These are phyloP conservation scores for Pulchroboletus neoregius DNA, from an alignment of 1,284 basidiomycete species.

Conservation along the genomic window DNA sequence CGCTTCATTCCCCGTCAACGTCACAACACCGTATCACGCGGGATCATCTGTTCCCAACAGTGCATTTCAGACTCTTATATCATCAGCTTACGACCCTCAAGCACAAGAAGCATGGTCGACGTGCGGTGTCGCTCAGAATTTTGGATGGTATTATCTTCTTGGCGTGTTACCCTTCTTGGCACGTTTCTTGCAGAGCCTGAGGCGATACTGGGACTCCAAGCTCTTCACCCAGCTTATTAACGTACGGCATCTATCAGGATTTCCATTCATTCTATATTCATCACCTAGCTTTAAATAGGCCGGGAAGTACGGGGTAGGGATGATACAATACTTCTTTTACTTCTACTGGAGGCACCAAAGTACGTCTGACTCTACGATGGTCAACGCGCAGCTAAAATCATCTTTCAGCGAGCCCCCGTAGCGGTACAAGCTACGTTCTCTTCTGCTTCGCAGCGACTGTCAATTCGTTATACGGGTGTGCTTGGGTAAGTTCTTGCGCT, in stretches of 20 bases:
- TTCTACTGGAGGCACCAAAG: constrained; percentile 62
- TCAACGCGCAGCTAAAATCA: background rate
- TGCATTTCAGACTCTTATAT: background rate
- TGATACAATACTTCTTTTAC: constrained; percentile 63
- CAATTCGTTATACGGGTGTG: constrained; percentile 67
- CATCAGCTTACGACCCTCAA: constrained; percentile 9
- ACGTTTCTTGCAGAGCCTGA: constrained; percentile 83
- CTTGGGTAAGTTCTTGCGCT: constrained; percentile 59
- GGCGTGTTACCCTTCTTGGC: constrained; percentile 60
- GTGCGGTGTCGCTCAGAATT: constrained; percentile 33
- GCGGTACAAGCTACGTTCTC: constrained; percentile 51
- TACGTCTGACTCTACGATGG: constrained; percentile 2
- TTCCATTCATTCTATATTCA: constrained; percentile 5
- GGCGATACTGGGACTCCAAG: constrained; percentile 78
- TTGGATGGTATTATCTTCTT: constrained; percentile 60
- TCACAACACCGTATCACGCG: background rate
- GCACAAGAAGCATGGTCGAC: constrained; percentile 17
- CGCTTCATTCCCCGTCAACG: background rate
- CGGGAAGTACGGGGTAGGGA: constrained; percentile 73
- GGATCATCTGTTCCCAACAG: background rate
- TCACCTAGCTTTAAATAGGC: constrained; percentile 43
- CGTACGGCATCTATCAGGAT: constrained; percentile 40
- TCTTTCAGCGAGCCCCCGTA: constrained; percentile 26
- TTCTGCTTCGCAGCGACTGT: constrained; percentile 63
- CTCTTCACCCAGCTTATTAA: constrained; percentile 82